Percentiles rank a stretch among this genome's conserved stretches.
phyloP scores from a whole-genome alignment of 805 yeast species.

The Cyberlindnera nakhonratchasimensis region DNA sequence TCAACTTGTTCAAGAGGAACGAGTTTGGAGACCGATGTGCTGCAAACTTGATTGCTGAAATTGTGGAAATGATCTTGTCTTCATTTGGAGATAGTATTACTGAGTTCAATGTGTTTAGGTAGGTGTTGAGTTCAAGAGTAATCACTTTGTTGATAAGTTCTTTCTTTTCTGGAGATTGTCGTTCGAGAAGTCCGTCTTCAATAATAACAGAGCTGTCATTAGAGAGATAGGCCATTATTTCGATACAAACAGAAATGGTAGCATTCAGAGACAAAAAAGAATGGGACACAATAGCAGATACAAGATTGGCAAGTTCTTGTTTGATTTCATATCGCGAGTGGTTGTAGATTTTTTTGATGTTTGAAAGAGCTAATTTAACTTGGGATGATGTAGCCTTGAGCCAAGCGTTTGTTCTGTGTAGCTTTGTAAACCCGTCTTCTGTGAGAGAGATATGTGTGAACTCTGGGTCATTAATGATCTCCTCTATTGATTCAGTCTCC shows the following conservation, averaged over 20 bases:
- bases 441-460: slow-evolving; percentile 19
- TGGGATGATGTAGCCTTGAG: slow-evolving; percentile 50
- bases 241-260: slow-evolving; percentile 36
- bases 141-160: slow-evolving; percentile 15
- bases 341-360: slow-evolving; percentile 22
- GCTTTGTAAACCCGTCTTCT: slow-evolving; percentile 21
- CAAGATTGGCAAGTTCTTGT: slow-evolving; percentile 30
- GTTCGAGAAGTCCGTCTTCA: slow-evolving; percentile 4
- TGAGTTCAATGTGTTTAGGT: slow-evolving; percentile 19
- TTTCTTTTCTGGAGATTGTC: slow-evolving; percentile 13
- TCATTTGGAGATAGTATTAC: slow-evolving; percentile 27
- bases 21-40: slow-evolving; percentile 10
- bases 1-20: slow-evolving; percentile 17
- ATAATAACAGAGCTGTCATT: slow-evolving; percentile 17
- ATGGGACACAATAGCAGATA: slow-evolving; percentile 29
- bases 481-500: slow-evolving; percentile 21
- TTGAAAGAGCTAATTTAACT: slow-evolving; percentile 40
- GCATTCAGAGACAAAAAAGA: slow-evolving; percentile 36
- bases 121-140: slow-evolving; percentile 15
- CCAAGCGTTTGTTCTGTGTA: slow-evolving; percentile 51
- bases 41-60: slow-evolving; percentile 22
- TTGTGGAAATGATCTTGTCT: slow-evolving; percentile 19
- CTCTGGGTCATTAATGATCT: slow-evolving; percentile 14
- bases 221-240: slow-evolving; percentile 30
- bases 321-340: slow-evolving; percentile 35